Evolutionary conservation across 164 flowering plant species (phyloP), one percentile per base, ranked within the genome.

Genomic region (Umbellularia californica): DNA sequence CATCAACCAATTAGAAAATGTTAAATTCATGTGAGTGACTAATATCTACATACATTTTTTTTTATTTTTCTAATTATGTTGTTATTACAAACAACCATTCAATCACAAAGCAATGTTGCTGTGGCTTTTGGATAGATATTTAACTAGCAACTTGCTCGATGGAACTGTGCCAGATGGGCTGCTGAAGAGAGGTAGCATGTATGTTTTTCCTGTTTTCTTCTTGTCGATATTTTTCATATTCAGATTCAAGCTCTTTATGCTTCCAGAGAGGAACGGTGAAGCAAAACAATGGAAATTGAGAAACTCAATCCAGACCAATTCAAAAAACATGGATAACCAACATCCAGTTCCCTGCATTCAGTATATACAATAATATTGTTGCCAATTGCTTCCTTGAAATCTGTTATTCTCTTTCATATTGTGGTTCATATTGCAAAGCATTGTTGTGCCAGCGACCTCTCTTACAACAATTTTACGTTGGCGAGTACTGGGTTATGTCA

Each of bases 391-490:
- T 55, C 60, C 19, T 55, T 55, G 60, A 55, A 55, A 55, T 3
- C 20, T 55, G 13, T 55, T 15, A 55, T 55, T 55, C n/a, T 20
- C n/a, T 55, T 15, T 55, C 60, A 55, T 55, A 15, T 14, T 20
- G n/a, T 55, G 60, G n/a, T 55, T 20, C 17, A 55, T 55, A 15
- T 55, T 55, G 19, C 35, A 30, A 55, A 15, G n/a, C 20, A 55
- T 55, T 50, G 1, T 65, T 74, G 63, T 17, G 9, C 73, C 87
- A 93, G 96, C 68, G 98, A 93, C 85, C 87, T 93, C 27, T 91
- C 98, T 17, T 91, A 90, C 85, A 93, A 93, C 75, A 89, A 88
- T 80, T 84, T 91, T 28, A 79, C 91, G 50, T 75, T 78, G 82
- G 87, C 77, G 82, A 84, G 78, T 68, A 79, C 88, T 20, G 69